These are phyloP conservation scores for Oropetium thomaeum DNA, from an alignment of 176 grass and related monocot species.

Conservation along the genomic window DNA sequence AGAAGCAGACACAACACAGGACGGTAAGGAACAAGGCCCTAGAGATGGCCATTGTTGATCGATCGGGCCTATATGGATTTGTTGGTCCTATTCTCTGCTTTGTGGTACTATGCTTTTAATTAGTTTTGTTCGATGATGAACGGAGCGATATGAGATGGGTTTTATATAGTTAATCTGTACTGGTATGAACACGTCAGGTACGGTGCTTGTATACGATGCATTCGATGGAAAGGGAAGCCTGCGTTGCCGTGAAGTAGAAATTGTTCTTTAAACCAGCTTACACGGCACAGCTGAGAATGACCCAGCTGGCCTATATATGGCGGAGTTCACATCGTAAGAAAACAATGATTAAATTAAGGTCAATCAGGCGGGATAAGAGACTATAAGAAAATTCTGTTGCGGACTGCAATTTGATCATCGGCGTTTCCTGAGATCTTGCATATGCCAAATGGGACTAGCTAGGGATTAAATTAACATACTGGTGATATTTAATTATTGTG, in stretches of 20 bases:
- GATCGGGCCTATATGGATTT: not conserved
- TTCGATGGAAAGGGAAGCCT: not conserved
- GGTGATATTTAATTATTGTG: too few relatives aligned
- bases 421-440: too few relatives aligned
- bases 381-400: too few relatives aligned
- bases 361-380: too few relatives aligned
- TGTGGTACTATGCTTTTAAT: not conserved
- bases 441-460: too few relatives aligned
- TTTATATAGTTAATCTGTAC: not conserved
- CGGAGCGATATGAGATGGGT: not conserved
- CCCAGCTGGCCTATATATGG: too few relatives aligned
- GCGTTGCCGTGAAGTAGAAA: not conserved
- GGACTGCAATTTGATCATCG: too few relatives aligned
- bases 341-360: too few relatives aligned
- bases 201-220: not conserved
- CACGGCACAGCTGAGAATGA: not conserved
- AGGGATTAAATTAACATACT: too few relatives aligned
- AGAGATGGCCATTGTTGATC: not conserved
- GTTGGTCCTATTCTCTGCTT: not conserved
- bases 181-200: not conserved
- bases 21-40: not conserved
- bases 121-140: not conserved
- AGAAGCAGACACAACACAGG: not conserved
- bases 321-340: too few relatives aligned
- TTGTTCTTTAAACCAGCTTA: not conserved